A percentile compares a stretch with the other conserved stretches of the same genome.
phyloP scores from a whole-genome alignment of 2,329 filamentous ascomycete genomes.

The Colletotrichum tamarilloi region DNA sequence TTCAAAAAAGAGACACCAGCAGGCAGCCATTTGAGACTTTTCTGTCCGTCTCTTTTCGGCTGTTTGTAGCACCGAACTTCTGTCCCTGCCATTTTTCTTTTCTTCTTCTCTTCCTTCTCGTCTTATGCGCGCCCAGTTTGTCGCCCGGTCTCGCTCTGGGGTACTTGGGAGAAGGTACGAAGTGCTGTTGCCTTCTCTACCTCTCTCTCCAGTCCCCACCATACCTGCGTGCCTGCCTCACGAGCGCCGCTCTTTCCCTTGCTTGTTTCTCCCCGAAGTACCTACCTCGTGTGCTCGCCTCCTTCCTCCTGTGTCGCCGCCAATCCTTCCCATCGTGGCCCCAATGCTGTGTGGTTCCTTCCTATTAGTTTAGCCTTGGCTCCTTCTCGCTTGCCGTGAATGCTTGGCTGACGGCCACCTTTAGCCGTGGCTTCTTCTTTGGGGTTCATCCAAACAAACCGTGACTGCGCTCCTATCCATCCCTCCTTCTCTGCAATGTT shows the following conservation, averaged over 20 bases:
- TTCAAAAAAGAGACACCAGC: neutral
- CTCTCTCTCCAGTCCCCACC: neutral
- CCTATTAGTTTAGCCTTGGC: neutral
- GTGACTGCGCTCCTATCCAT: neutral
- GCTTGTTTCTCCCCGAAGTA: neutral
- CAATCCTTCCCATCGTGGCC: neutral
- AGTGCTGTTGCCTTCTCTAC: neutral
- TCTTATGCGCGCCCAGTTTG: neutral
- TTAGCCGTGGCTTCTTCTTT: neutral
- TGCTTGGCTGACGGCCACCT: neutral
- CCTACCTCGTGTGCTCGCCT: neutral
- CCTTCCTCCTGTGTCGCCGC: neutral
- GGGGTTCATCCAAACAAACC: neutral
- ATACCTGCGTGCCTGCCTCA: neutral
- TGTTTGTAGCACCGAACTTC: neutral
- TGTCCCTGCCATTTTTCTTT: neutral
- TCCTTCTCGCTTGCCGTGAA: constrained; percentile 1
- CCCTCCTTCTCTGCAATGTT: neutral
- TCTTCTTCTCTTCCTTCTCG: neutral
- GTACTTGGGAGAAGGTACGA: neutral
- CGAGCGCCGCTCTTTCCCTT: neutral
- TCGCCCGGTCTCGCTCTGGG: neutral
- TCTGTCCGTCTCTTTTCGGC: neutral
- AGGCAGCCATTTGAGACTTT: neutral
- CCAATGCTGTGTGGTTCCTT: neutral